Evolutionary conservation across 176 grass and related monocot genomes (phyloP), one percentile per base, ranked within the genome.

Genomic region (Paspalum notatum): DNA sequence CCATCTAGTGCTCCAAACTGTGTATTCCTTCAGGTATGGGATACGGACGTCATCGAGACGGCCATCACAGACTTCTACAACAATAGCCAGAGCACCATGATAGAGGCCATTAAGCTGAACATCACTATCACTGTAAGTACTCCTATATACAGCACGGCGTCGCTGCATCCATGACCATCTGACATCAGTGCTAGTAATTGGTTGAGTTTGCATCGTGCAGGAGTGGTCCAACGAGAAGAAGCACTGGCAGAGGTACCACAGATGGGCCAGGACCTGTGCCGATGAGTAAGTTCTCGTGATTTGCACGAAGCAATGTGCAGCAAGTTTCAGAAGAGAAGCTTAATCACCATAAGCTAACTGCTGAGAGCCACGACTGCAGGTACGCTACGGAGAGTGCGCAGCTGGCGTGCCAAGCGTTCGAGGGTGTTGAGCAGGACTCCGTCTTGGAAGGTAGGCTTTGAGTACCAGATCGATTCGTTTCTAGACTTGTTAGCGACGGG

Each of bases 101-200:
- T 97, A 24, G 13, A 91, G 18, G 81, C 81, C 65, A 97, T 97
- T 74, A 60, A 91, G 48, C 38, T 1, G 51, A 97, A 97, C 72
- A 91, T 97, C 45, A 93, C 91, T 72, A 91, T 97, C 45, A 93
- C 91, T 48, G 94, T 97, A 45, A 93, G 83, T 55, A 38, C 52
- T 18, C 16, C 32, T 32, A 32, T 32, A 32, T 53, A 12, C 51
- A 6, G 51, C 51, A 54, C 32, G 32, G 32, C 32, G 32, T 32
- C 2, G 32, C 18, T 54, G 52, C 17, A 54, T 54, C 52, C 52
- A 43, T 32, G 32, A 2, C 32, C 32, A 32, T 32, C 32, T 69
- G 9, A 24, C 12, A 62, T 69, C 43, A 63, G 37, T 7, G 8
- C 42, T 43, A 8, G 5, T 43, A 8, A 25, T 8, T 65, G 57